Base-by-base conservation (phyloP, 2,329 filamentous ascomycete genomes). In the Fonsecaea multimorphosa region DNA sequence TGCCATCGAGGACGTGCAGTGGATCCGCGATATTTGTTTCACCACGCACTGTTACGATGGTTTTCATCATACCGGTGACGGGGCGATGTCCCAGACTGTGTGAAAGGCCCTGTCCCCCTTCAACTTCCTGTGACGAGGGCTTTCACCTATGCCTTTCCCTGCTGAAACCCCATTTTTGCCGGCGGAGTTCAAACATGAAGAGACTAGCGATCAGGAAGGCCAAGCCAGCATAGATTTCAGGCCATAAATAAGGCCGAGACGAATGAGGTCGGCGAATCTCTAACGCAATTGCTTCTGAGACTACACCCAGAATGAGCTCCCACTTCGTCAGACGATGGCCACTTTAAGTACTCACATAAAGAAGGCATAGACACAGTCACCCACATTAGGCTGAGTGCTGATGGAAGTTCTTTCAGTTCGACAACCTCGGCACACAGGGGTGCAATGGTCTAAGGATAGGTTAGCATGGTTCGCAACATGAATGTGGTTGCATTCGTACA, bases 211-310 rank as follows among this genome's bases (percentile, higher is more conserved):
- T 58, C 40, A 73, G 19, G 31, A 72, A 75, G 2, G 67, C 59
- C 49, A 72, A 29, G 3, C 82, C 84, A 0, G 81, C 79, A 64
- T 85, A 85, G 9, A 86, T 70, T 66, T 85, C 83, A 3, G 83
- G 79, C 6, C 83, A 82, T 0, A 84, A 78, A 69, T 85, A 86
- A 5, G 73, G 77, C 1, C 78, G 74, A 0, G 75, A 74, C 19
- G 82, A 82, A 11, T 64, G 49, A 16, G 77, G 76, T 1, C 72
- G 74, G 14, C 84, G 80, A 57, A 86, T 82, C 68, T 84, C 79
- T 5, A 86, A 74, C 0, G 80, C 83, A 67, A 86, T 86, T 0
- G 82, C 77, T 68, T 86, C 84, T 1, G 81, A 82, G 67, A 85
- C 78, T 80, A 16, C 19, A 49, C 19, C 5, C 8, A 3, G 44